phyloP scores from a whole-genome alignment of 192 early-diverging fungal species.

The Linnemannia zychae region DNA sequence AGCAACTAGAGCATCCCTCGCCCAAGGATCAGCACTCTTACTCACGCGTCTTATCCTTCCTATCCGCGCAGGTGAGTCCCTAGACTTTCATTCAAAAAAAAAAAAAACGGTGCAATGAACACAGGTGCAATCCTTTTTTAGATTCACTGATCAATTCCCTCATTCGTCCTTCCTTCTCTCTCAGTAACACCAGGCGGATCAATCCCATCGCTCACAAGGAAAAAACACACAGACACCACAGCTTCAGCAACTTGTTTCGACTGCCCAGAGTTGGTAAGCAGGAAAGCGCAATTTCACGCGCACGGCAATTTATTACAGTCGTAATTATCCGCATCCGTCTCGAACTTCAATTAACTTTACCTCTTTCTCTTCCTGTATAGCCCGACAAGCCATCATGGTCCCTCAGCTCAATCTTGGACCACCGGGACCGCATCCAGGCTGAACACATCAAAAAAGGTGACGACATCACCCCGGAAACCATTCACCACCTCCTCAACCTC shows the following conservation, averaged over 20 bases:
- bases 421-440: slow-evolving; percentile 16
- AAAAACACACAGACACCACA: not conserved
- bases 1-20: not conserved
- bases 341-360: not conserved
- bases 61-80: not conserved
- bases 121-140: not conserved
- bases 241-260: not conserved
- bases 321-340: not conserved
- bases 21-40: not conserved
- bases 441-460: not conserved
- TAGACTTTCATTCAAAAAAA: not conserved
- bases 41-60: not conserved
- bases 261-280: slow-evolving; percentile 15
- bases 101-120: not conserved
- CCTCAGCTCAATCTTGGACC: slow-evolving; percentile 23
- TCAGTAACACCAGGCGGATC: not conserved
- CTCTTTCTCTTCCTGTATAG: not conserved
- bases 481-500: slow-evolving; percentile 28
- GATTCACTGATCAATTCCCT: not conserved
- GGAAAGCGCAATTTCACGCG: not conserved
- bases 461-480: slow-evolving; percentile 40
- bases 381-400: slow-evolving; percentile 42
- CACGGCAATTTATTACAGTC: not conserved
- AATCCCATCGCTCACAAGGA: not conserved
- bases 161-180: not conserved